These are phyloP conservation scores for Pholiota adiposa DNA, from an alignment of 1,284 basidiomycete genomes.

Conservation along the genomic window DNA sequence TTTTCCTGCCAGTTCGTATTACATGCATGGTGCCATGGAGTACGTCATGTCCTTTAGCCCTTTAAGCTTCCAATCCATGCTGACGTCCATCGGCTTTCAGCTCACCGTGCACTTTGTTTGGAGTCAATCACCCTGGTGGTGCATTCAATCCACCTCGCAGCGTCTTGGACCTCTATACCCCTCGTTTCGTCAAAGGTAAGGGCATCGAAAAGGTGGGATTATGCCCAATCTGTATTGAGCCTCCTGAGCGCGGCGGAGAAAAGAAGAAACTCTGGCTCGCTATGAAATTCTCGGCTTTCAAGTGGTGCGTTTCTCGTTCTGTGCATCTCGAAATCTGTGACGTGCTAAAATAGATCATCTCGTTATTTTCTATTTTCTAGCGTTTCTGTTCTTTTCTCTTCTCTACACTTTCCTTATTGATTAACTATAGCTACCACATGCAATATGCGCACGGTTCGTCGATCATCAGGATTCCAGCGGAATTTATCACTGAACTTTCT, in stretches of 20 bases:
- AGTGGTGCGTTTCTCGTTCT: slow-evolving; percentile 58
- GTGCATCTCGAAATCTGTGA: background rate
- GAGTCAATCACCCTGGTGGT: slow-evolving; percentile 47
- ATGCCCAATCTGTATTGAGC: slow-evolving; percentile 78
- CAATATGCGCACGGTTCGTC: slow-evolving; percentile 73
- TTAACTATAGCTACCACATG: slow-evolving; percentile 68
- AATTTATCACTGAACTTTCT: background rate
- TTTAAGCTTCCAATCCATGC: background rate
- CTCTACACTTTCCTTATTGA: slow-evolving; percentile 10
- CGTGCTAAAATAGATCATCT: background rate
- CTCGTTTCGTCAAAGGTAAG: slow-evolving; percentile 74
- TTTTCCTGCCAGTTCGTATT: slow-evolving; percentile 63
- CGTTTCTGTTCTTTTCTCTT: slow-evolving; percentile 3
- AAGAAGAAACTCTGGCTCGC: slow-evolving; percentile 69
- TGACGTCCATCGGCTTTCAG: slow-evolving; percentile 30
- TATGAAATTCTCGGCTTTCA: slow-evolving; percentile 82
- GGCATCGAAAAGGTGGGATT: slow-evolving; percentile 73
- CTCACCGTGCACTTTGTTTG: slow-evolving; percentile 37
- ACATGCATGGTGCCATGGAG: slow-evolving; percentile 34
- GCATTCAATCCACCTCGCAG: slow-evolving; percentile 59
- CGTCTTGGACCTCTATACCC: slow-evolving; percentile 73
- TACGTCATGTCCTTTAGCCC: slow-evolving; percentile 30
- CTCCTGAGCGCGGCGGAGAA: slow-evolving; percentile 61
- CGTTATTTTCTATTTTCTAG: background rate
- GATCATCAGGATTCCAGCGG: background rate